phyloP scores from a whole-genome alignment of 768 basidiomycete species.

The Pleurotus tuber-regium region DNA sequence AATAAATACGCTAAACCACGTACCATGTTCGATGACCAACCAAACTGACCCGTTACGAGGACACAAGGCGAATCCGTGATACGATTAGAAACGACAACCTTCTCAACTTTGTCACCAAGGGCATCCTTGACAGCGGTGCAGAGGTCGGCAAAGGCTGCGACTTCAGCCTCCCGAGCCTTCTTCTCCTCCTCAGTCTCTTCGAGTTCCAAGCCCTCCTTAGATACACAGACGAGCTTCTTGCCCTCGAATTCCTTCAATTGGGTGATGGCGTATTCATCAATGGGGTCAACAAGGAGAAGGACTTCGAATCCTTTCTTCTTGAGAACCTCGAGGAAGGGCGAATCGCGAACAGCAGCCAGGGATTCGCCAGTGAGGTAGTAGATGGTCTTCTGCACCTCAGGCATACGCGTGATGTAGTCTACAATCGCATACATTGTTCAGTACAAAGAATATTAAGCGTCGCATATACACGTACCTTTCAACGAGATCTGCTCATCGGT shows the following conservation, averaged over 20 bases:
- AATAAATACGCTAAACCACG: no score
- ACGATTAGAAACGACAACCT: slow-evolving; percentile 97
- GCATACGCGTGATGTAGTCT: slow-evolving; percentile 99
- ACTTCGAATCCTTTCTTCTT: slow-evolving; percentile 99
- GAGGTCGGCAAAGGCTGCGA: slow-evolving; percentile 78
- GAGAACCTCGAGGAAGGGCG: slow-evolving; percentile 98
- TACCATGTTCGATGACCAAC: slow-evolving; percentile 99
- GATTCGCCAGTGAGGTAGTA: slow-evolving; percentile 99
- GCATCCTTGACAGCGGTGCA: slow-evolving; percentile 97
- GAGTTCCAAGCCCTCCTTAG: slow-evolving; percentile 98
- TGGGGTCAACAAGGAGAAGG: slow-evolving; percentile 95
- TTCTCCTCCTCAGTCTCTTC: slow-evolving; percentile 99
- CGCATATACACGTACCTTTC: slow-evolving; percentile 67
- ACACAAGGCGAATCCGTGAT: slow-evolving; percentile 97
- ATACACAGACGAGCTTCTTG: slow-evolving; percentile 96
- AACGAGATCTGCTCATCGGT: slow-evolving; percentile 88
- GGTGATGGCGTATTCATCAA: slow-evolving; percentile 97
- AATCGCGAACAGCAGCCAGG: slow-evolving; percentile 84
- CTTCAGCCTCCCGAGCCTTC: slow-evolving; percentile 83
- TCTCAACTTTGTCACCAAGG: slow-evolving; percentile 99
- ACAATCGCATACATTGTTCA: slow-evolving; percentile 3
- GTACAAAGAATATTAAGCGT: not conserved
- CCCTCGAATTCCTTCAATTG: slow-evolving; percentile 99
- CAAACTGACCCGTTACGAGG: slow-evolving; percentile 97
- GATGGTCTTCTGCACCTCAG: slow-evolving; percentile 96